These are phyloP conservation scores for Lanmaoa pseudosensibilis DNA, from an alignment of 768 basidiomycete genomes.

Conservation along the genomic window DNA sequence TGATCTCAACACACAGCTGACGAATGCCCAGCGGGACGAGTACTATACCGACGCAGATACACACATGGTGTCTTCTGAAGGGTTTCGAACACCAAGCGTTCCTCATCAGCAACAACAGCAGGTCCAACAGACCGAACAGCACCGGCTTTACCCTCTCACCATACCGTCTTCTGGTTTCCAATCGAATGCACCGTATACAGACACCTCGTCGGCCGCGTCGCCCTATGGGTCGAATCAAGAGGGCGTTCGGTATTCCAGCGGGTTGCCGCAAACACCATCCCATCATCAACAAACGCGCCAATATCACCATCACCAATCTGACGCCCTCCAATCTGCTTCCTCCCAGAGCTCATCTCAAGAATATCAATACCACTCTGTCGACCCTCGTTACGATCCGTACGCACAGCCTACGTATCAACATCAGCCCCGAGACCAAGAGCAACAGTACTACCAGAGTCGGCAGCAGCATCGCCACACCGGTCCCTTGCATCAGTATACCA, in stretches of 20 bases:
- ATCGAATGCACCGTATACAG: conserved; percentile 3
- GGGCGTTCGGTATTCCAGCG: background rate
- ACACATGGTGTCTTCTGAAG: conserved; percentile 14
- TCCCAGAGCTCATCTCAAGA: conserved; percentile 23
- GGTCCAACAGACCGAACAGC: conserved; percentile 20
- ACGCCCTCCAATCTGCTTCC: conserved; percentile 12
- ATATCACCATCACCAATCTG: conserved; percentile 16
- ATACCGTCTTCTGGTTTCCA: conserved; percentile 22
- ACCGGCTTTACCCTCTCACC: conserved; percentile 24
- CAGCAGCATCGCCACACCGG: conserved; percentile 20
- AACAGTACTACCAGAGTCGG: conserved; percentile 25
- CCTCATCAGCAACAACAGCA: background rate
- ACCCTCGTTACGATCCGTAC: conserved; percentile 19
- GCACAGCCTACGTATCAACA: conserved; percentile 11
- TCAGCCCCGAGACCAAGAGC: conserved; percentile 17
- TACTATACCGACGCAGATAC: conserved; percentile 24
- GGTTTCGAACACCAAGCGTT: background rate
- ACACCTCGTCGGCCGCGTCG: background rate
- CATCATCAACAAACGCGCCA: background rate
- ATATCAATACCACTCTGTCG: conserved; percentile 13
- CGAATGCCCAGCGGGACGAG: conserved; percentile 33
- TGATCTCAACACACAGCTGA: conserved; percentile 50
- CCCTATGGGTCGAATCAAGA: conserved; percentile 9
- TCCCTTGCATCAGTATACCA: conserved; percentile 2
- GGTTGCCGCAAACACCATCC: conserved; percentile 6